These are phyloP conservation scores for Prunus salicina DNA, from an alignment of 306 rosid genomes.

Conservation along the genomic window DNA sequence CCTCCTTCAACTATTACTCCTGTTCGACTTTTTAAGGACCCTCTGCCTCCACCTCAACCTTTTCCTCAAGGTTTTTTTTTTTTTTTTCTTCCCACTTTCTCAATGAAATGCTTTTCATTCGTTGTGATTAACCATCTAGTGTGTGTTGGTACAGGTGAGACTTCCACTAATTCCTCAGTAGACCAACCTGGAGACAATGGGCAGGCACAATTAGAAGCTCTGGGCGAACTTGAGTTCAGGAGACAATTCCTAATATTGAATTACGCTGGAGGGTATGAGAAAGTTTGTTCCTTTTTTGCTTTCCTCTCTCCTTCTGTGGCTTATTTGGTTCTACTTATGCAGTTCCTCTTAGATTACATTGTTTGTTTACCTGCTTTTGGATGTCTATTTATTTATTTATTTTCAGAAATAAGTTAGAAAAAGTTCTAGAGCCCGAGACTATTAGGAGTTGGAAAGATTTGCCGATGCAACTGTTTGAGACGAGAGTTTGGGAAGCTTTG, in stretches of 20 bases:
- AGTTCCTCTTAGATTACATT: not conserved
- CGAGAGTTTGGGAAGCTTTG: conserved; percentile 42
- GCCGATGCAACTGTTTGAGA: conserved; percentile 47
- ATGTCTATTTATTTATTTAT: not conserved
- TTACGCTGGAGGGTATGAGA: conserved; percentile 53
- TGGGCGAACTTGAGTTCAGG: conserved; percentile 73
- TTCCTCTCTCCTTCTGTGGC: too few species aligned
- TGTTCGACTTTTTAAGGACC: not conserved
- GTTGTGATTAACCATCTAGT: not conserved
- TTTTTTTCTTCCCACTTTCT: not conserved
- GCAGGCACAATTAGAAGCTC: conserved; percentile 31
- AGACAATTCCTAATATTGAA: conserved; percentile 58
- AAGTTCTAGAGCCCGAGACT: conserved; percentile 1
- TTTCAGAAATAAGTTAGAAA: not conserved
- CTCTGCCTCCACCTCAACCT: not conserved
- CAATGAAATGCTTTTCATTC: not conserved
- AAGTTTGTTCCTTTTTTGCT: not conserved
- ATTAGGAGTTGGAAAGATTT: conserved; percentile 42
- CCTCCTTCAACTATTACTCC: not conserved
- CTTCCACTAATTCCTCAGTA: not conserved
- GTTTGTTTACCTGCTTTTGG: not conserved
- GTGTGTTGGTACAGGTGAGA: not conserved
- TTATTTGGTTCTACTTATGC: not conserved
- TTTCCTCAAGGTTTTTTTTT: too few species aligned
- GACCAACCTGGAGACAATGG: conserved; percentile 9